A percentile compares a stretch with the other conserved stretches of the same genome.
phyloP scores from a whole-genome alignment of 352 stramenopile species.

The Phytophthora boehmeriae region DNA sequence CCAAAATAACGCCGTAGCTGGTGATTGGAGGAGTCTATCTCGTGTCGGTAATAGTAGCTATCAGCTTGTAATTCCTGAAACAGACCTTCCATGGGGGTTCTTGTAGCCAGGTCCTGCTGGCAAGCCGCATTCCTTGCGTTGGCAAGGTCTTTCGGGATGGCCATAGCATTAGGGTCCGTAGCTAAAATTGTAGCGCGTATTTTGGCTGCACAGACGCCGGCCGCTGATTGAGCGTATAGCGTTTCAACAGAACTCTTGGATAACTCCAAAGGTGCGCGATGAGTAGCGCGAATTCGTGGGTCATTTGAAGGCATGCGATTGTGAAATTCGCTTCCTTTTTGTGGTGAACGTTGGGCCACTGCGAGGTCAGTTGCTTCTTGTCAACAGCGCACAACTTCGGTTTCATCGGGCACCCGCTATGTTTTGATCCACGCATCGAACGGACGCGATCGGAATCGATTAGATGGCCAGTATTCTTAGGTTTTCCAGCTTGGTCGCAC shows the following conservation, averaged over 20 bases:
- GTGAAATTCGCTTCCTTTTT: neutral
- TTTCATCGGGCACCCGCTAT: conserved; percentile 14
- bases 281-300: neutral
- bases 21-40: neutral
- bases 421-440: neutral
- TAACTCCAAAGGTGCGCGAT: too few relatives aligned
- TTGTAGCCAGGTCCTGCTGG: too few relatives aligned
- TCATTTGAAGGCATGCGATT: conserved; percentile 4
- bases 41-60: neutral
- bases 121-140: too few relatives aligned
- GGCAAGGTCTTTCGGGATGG: too few relatives aligned
- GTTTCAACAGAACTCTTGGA: too few relatives aligned
- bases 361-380: neutral
- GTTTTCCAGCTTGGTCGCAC: neutral
- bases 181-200: too few relatives aligned
- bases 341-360: conserved; percentile 1
- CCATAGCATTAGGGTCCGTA: too few relatives aligned
- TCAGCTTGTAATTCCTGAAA: neutral
- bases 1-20: neutral
- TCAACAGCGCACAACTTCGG: conserved; percentile 3
- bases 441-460: neutral
- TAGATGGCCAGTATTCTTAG: neutral
- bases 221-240: too few relatives aligned
- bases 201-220: too few relatives aligned
- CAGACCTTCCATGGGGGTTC: neutral